Evolutionary conservation across 2,329 filamentous ascomycete species (phyloP).

Genomic region (Ophiognomonia clavigignenti-juglandacearum): DNA sequence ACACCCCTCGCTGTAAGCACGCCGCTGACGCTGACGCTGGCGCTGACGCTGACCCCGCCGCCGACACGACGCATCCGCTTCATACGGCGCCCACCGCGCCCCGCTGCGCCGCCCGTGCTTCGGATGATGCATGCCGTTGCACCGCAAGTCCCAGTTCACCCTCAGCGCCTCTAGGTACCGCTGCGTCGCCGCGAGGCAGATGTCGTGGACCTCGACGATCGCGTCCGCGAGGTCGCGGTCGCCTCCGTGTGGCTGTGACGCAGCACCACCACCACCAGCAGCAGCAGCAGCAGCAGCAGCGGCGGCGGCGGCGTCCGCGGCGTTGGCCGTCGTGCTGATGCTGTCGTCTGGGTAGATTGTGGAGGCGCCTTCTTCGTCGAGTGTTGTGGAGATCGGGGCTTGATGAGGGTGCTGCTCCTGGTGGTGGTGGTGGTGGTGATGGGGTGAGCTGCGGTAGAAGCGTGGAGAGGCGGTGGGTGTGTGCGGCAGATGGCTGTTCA

Average conservation of each 20-base stretch:
- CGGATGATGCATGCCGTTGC: not conserved
- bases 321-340: not conserved
- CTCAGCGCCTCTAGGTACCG: constrained; percentile 18
- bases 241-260: too few species aligned
- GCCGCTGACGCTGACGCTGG: too few species aligned
- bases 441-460: too few species aligned
- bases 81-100: constrained; percentile 1
- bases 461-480: too few species aligned
- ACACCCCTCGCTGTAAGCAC: too few species aligned
- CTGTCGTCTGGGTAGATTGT: constrained; percentile 7
- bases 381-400: not conserved
- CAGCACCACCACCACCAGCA: too few species aligned
- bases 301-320: too few species aligned
- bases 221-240: too few species aligned
- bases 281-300: too few species aligned
- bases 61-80: not conserved
- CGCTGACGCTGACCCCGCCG: too few species aligned
- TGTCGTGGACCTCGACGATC: constrained; percentile 17
- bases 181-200: constrained; percentile 21
- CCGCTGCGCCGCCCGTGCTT: not conserved
- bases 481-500: too few species aligned
- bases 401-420: not conserved
- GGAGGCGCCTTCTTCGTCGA: not conserved
- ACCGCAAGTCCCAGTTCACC: constrained; percentile 19
- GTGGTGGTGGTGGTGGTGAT: too few species aligned